A percentile compares a stretch with the other conserved stretches of the same genome.
phyloP scores from a whole-genome alignment of 2,329 filamentous ascomycete genomes.

The Botrytis medusae region DNA sequence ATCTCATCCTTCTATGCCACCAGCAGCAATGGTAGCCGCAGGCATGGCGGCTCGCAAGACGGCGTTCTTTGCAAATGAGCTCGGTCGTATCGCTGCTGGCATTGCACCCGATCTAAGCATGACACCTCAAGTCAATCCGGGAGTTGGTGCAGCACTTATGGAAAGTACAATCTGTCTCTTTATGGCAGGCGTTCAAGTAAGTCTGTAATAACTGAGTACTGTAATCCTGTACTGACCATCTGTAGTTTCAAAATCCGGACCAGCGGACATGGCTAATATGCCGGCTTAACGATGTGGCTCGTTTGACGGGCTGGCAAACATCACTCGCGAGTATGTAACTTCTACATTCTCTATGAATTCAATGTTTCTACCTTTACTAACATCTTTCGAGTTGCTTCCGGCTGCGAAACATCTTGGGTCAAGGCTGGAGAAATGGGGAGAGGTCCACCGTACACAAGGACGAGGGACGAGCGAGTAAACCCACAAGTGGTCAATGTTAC shows the following conservation, averaged over 20 bases:
- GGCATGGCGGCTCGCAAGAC: slow-evolving; percentile 75
- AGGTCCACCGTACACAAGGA: slow-evolving; percentile 70
- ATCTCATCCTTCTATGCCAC: slow-evolving; percentile 85
- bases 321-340: slow-evolving; percentile 58
- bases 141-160: slow-evolving; percentile 76
- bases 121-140: slow-evolving; percentile 65
- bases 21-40: slow-evolving; percentile 80
- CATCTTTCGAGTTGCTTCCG: slow-evolving; percentile 58
- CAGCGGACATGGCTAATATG: slow-evolving; percentile 79
- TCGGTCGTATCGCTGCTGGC: slow-evolving; percentile 80
- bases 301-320: slow-evolving; percentile 84
- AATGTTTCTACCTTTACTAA: neutral
- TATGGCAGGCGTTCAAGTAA: slow-evolving; percentile 75
- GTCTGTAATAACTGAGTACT: slow-evolving; percentile 22
- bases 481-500: slow-evolving; percentile 50
- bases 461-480: slow-evolving; percentile 41
- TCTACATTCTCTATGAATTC: neutral
- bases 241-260: slow-evolving; percentile 64
- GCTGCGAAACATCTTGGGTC: slow-evolving; percentile 82
- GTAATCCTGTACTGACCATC: neutral
- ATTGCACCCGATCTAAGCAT: slow-evolving; percentile 49
- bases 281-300: slow-evolving; percentile 71
- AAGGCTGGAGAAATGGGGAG: slow-evolving; percentile 70
- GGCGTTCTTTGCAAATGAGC: slow-evolving; percentile 65
- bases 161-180: slow-evolving; percentile 83